Evolutionary conservation across 2,329 filamentous ascomycete genomes (phyloP), one percentile per base, ranked within the genome.

Genomic region (Verticillium nubilum): DNA sequence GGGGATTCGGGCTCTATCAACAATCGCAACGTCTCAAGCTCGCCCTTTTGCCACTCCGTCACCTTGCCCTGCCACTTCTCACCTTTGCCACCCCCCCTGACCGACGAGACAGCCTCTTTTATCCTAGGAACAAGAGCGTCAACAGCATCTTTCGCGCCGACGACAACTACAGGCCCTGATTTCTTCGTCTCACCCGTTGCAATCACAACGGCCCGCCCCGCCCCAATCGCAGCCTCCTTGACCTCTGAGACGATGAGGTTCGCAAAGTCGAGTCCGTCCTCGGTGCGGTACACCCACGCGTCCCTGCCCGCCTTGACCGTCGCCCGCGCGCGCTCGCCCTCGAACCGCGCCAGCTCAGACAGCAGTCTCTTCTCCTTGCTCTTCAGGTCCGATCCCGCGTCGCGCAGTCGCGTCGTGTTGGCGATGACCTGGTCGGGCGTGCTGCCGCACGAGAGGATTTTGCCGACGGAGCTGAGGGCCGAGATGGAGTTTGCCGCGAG

Each of bases 1-100:
- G 29, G 13, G 13, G 35, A 17, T 6, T 42, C 35, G n/a, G 42
- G 19, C 56, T 62, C 58, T 1, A 62, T 29, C 35, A 62, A 19
- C 2, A 56, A 60, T 19, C 66, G 66, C 28, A 72, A 33, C 4
- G 61, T 58, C 1, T 63, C 37, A 27, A 72, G n/a, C 2, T 66
- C 63, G 2, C 60, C 63, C 25, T 64, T 67, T 2, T 64, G 63
- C 70, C 70, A 72, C 4, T 65, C 63, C 2, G 58, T 53, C 0
- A 72, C 70, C 29, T 72, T 72, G 1, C 70, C 70, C 25, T 72
- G 70, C 70, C 70, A 72, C 54, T 68, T 72, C 1, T 67, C 68
- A 0, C 67, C 66, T 1, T 63, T 64, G 4, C 69, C 70, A 0
- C 69, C 69, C 0, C 70, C 70, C 47, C 69, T 72, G 26, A 72